Base-by-base conservation (phyloP, 2,329 filamentous ascomycete genomes). In the Fusarium staphyleae region DNA sequence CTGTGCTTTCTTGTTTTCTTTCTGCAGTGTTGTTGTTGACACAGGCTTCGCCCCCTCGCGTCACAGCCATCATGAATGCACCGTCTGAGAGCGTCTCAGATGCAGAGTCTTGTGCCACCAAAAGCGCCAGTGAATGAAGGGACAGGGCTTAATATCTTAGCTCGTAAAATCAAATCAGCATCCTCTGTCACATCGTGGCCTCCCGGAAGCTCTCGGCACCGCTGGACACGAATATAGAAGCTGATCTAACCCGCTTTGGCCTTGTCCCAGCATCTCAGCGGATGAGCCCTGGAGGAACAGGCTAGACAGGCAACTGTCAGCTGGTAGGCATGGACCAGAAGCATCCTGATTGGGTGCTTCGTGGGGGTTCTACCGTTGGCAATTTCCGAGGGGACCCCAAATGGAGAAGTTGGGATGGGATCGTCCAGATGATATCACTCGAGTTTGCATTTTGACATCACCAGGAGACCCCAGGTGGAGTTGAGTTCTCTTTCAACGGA, bases 321-420 rank as follows among this genome's bases (percentile, higher is more conserved):
- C 52, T 56, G 62, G 50, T 13, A 1, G 11, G 26, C 40, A 45
- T 35, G 26, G 5, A n/a, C 3, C 16, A 11, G 26, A 14, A 19
- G 7, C 22, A 1, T 5, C 9, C 4, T 24, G 8, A 66, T 61
- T 65, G 62, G 63, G 16, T 40, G 36, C 29, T 16, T 16, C n/a
- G 10, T 49, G 52, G 46, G 52, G 46, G 44, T 52, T 63, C 55
- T 19, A 58, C 62, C 48, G 59, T 46, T 46, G 13, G 61, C 52
- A 66, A 66, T 66, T 66, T 66, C 63, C 63, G 63, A 46, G 10
- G 13, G 34, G n/a, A n/a, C n/a, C 9, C 45, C 36, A 13, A 29
- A 28, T 24, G 13, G 26, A 12, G 11, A 9, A 19, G 19, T 16
- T 35, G 30, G 34, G 37, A 48, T 18, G 40, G 22, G 12, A 39